Percentiles rank a stretch among this genome's conserved stretches.
Evolutionary conservation across 2,329 filamentous ascomycete species (phyloP).

Genomic region (Pseudocercospora ulei): DNA sequence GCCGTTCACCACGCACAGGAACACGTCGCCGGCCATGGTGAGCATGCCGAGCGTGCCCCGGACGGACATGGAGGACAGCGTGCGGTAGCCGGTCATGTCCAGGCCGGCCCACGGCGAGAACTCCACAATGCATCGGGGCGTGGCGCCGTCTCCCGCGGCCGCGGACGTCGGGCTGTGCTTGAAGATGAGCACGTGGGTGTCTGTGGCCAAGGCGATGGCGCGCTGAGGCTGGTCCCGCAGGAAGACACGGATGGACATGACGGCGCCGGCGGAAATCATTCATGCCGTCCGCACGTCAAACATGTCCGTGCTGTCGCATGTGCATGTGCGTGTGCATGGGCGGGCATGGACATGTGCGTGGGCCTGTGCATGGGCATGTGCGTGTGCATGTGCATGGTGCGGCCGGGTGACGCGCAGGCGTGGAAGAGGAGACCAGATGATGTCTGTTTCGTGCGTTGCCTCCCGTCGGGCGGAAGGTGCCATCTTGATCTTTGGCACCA

Average conservation of each 20-base stretch:
- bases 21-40: slow-evolving; percentile 72
- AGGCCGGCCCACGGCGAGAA: slow-evolving; percentile 57
- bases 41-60: slow-evolving; percentile 84
- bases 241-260: slow-evolving; percentile 62
- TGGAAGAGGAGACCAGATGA: too few relatives aligned
- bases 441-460: too few relatives aligned
- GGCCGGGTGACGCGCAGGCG: too few relatives aligned
- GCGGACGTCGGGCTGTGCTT: slow-evolving; percentile 61
- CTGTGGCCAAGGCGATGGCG: slow-evolving; percentile 74
- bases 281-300: slow-evolving; percentile 11
- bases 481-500: too few relatives aligned
- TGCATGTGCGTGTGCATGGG: too few relatives aligned
- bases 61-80: slow-evolving; percentile 61
- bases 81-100: slow-evolving; percentile 65
- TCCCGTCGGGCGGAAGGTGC: too few relatives aligned
- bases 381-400: too few relatives aligned
- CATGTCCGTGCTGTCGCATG: slow-evolving; percentile 10
- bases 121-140: slow-evolving; percentile 73
- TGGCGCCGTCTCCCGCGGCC: slow-evolving; percentile 43
- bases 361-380: too few relatives aligned
- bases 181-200: slow-evolving; percentile 72
- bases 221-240: slow-evolving; percentile 80
- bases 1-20: slow-evolving; percentile 78
- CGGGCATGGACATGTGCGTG: too few relatives aligned
- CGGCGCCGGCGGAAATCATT: slow-evolving; percentile 8